These are phyloP conservation scores for Moesziomyces sp. DNA, from an alignment of 1,284 basidiomycete genomes.

Conservation along the genomic window DNA sequence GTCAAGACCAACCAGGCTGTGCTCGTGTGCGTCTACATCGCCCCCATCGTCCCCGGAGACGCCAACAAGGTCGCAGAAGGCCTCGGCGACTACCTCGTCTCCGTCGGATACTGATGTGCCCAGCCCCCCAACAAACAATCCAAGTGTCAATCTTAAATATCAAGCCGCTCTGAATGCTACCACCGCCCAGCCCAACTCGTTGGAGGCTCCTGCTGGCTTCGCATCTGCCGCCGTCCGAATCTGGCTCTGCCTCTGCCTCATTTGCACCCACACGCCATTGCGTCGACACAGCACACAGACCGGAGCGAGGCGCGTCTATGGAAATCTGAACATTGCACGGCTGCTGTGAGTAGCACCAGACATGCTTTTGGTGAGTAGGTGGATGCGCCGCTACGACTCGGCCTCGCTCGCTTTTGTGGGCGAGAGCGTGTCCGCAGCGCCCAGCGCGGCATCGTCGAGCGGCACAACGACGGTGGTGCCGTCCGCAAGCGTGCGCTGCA, in stretches of 20 bases:
- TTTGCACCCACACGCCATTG: not conserved
- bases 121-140: not conserved
- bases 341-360: not conserved
- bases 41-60: conserved; percentile 77
- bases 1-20: conserved; percentile 90
- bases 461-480: conserved; percentile 61
- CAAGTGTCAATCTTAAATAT: not conserved
- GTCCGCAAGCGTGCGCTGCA: conserved; percentile 59
- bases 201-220: too few relatives aligned
- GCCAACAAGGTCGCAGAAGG: conserved; percentile 78
- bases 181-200: not conserved
- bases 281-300: not conserved
- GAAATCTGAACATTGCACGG: not conserved
- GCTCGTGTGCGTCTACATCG: conserved; percentile 81
- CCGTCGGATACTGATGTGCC: conserved; percentile 55
- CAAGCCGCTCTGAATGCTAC: not conserved
- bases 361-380: not conserved
- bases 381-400: not conserved
- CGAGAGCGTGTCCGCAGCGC: conserved; percentile 11
- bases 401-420: not conserved
- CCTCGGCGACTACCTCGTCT: conserved; percentile 63
- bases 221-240: too few relatives aligned
- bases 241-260: too few relatives aligned
- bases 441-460: conserved; percentile 63
- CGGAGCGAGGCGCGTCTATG: not conserved